Base-by-base conservation (phyloP, 1,284 basidiomycete species). In the Rhizopogon parksii region DNA sequence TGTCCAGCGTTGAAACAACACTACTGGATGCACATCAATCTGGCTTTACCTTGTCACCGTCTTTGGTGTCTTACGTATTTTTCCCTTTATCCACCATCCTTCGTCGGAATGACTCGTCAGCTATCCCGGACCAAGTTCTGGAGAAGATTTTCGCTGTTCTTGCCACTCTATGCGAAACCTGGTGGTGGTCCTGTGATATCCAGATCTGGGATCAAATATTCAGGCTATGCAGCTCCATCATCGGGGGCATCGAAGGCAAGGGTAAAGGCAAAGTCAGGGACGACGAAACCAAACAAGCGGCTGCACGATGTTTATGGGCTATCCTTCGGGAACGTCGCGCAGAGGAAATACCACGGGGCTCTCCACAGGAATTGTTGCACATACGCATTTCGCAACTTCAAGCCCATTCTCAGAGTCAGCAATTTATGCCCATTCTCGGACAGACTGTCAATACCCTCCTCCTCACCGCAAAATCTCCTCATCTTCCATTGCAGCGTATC, bases 81-180 rank as follows among this genome's bases (percentile, higher is more conserved):
- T 88, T 91, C 58, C 94, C 94, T 1, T 65, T 96, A 50, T 90
- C 91, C 0, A 80, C 83, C 24, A 80, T 95, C 45, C 75, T 96
- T 19, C 83, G 85, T 47, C 82, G 87, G 30, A 88, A 91, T 61
- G 56, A 74, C 6, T 77, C 83, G 7, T 60, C 75, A 2, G 68
- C 75, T 7, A 83, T 94, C 36, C 88, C 92, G 6, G 88, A 95
- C 61, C 81, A 82, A 57, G 71, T 92, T 21, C 71, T 95, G 48
- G 90, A 94, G 65, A 80, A 79, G 51, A 68, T 92, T 24, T 74
- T 95, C 55, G 59, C 72, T n/a, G 69, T 79, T 4, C 70, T 95
- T 25, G 65, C 71, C 0, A 59, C 77, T 0, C 70, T 95, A n/a
- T 81, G 75, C 55, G 77, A 85, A 15, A 68, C 71, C 30, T 85